Conservation (phyloP, 495 filamentous ascomycete genomes). For the Penicillium robsamsonii region DNA sequence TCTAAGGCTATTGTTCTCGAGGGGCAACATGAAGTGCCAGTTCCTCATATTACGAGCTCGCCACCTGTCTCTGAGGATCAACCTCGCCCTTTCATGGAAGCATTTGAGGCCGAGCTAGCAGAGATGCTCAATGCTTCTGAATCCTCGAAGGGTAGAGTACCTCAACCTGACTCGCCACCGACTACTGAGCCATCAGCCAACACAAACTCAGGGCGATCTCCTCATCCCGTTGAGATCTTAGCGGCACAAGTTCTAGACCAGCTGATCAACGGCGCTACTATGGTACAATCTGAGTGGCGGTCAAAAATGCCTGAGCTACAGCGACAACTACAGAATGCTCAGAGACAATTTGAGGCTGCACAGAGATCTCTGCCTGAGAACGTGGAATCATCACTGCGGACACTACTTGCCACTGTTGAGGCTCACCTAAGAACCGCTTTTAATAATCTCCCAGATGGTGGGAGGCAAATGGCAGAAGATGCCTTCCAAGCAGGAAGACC, state of each 20-base stretch:
- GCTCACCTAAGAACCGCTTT: constrained; percentile 40
- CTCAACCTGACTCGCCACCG: constrained; percentile 16
- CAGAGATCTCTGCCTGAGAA: constrained; percentile 43
- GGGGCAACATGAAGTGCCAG: constrained; percentile 6
- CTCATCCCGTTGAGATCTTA: constrained; percentile 31
- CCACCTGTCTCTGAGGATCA: constrained; percentile 12
- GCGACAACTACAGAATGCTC: constrained; percentile 39
- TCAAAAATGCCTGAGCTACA: constrained; percentile 42
- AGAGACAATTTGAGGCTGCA: constrained; percentile 37
- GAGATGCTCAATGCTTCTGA: constrained; percentile 36
- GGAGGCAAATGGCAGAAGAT: constrained; percentile 36
- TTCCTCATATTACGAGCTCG: not conserved
- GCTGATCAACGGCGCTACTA: constrained; percentile 35
- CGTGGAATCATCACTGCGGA: constrained; percentile 39
- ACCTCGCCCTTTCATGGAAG: constrained; percentile 42
- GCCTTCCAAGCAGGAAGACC: constrained; percentile 40
- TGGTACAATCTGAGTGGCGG: constrained; percentile 38
- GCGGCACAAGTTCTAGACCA: constrained; percentile 33
- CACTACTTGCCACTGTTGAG: constrained; percentile 43
- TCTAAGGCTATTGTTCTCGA: constrained; percentile 2
- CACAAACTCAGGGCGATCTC: constrained; percentile 18
- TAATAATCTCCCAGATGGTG: constrained; percentile 43
- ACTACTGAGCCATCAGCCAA: constrained; percentile 15
- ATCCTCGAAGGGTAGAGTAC: constrained; percentile 15
- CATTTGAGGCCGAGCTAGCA: constrained; percentile 54